These are phyloP conservation scores for Stephania cephalantha DNA, from an alignment of 164 flowering plant genomes.

Conservation along the genomic window DNA sequence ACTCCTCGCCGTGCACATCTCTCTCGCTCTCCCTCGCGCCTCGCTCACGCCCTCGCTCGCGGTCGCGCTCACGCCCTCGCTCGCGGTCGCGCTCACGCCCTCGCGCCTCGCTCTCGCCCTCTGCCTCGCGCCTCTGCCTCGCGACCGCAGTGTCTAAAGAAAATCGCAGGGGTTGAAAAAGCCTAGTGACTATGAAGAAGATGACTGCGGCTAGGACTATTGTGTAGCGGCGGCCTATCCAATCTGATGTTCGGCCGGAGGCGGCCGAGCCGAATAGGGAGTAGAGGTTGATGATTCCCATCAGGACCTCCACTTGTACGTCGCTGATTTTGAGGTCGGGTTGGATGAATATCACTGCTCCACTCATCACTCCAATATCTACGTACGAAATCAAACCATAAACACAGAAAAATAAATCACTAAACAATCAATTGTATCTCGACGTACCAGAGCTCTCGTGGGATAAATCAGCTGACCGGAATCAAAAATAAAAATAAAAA, in stretches of 20 bases:
- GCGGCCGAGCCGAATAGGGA: constrained; percentile 25
- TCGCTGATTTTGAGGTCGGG: constrained; percentile 23
- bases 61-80: too few species aligned
- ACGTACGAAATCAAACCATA: not conserved
- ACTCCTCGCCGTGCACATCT: too few species aligned
- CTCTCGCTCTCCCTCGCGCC: too few species aligned
- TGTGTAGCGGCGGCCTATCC: constrained; percentile 33
- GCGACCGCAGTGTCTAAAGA: too few species aligned
- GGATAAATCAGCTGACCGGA: too few species aligned
- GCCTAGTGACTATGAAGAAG: constrained; percentile 31
- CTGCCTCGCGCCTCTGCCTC: too few species aligned
- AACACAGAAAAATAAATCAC: not conserved
- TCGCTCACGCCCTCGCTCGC: too few species aligned
- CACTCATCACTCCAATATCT: constrained; percentile 39
- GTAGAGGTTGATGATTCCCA: constrained; percentile 25
- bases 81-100: too few species aligned
- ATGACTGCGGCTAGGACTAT: constrained; percentile 28
- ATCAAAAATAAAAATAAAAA: not conserved
- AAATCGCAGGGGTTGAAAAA: too few species aligned
- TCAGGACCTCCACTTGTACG: constrained; percentile 20
- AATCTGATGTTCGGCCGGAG: constrained; percentile 32
- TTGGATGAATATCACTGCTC: constrained; percentile 29
- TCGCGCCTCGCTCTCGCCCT: too few species aligned
- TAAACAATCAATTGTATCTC: too few species aligned
- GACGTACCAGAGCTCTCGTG: too few species aligned